These are phyloP conservation scores for Santalum album DNA, from an alignment of 164 flowering plant species.

Conservation along the genomic window DNA sequence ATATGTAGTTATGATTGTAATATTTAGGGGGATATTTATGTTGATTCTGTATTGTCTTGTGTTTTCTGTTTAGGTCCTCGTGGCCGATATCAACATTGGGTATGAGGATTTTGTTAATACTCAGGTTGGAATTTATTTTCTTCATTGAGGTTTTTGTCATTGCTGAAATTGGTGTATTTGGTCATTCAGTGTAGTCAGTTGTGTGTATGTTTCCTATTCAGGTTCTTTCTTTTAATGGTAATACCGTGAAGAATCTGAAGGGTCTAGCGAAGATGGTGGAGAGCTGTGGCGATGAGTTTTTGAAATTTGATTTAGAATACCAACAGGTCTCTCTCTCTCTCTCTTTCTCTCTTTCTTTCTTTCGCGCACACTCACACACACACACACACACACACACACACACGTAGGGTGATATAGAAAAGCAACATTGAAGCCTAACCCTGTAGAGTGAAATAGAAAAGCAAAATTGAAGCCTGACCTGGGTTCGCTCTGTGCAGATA, in stretches of 20 bases:
- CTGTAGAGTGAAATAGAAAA: too few species aligned
- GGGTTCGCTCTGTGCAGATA: conserved; percentile 33
- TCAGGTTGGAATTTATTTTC: too few species aligned
- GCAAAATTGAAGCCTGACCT: too few species aligned
- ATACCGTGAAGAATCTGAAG: conserved; percentile 77
- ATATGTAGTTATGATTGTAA: neutral
- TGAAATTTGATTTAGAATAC: conserved; percentile 76
- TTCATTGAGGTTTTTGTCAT: neutral
- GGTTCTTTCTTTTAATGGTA: conserved; percentile 78
- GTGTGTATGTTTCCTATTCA: conserved; percentile 8
- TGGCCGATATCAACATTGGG: conserved; percentile 84
- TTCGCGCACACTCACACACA: neutral
- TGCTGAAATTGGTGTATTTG: neutral
- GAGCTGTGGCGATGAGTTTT: conserved; percentile 56
- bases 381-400: too few species aligned
- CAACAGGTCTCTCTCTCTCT: conserved; percentile 40
- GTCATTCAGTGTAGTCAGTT: neutral
- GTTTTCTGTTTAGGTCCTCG: conserved; percentile 52
- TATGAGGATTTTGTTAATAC: conserved; percentile 78
- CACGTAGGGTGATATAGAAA: too few species aligned
- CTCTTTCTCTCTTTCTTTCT: conserved; percentile 5
- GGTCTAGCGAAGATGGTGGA: conserved; percentile 81
- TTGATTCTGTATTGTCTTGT: neutral
- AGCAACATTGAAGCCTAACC: too few species aligned
- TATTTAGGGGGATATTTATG: conserved; percentile 1